These are phyloP conservation scores for Leccinum pellstonianum DNA, from an alignment of 768 basidiomycete species.

Conservation along the genomic window DNA sequence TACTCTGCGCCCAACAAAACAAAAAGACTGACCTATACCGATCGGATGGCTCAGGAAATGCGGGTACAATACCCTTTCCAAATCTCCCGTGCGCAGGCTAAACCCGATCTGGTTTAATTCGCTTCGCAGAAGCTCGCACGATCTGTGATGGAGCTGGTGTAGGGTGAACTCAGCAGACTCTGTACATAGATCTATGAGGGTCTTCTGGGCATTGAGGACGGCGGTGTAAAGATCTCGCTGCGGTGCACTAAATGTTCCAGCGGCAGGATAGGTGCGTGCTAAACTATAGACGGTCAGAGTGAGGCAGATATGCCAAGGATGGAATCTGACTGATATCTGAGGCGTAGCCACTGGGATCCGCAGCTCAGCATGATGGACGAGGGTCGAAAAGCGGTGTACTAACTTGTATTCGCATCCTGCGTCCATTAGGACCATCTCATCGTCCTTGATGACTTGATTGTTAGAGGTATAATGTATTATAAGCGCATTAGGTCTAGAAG, in stretches of 20 bases:
- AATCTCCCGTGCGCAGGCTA: slow-evolving; percentile 46
- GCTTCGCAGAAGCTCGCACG: slow-evolving; percentile 59
- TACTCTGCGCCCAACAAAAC: neutral
- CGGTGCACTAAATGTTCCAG: slow-evolving; percentile 72
- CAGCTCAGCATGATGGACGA: slow-evolving; percentile 7
- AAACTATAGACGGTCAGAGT: slow-evolving; percentile 9
- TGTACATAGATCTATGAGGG: slow-evolving; percentile 59
- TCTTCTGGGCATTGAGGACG: slow-evolving; percentile 70
- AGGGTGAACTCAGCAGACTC: slow-evolving; percentile 57
- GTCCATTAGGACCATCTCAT: slow-evolving; percentile 83
- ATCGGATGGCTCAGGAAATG: slow-evolving; percentile 92
- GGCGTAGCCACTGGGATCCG: slow-evolving; percentile 70
- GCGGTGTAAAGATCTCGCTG: slow-evolving; percentile 87
- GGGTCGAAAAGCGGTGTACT: slow-evolving; percentile 21
- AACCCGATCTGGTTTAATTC: slow-evolving; percentile 71
- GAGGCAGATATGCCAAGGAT: neutral
- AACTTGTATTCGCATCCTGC: slow-evolving; percentile 93
- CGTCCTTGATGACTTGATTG: slow-evolving; percentile 67
- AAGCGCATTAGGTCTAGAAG: slow-evolving; percentile 73
- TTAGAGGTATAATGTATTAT: slow-evolving; percentile 96
- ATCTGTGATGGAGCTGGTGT: slow-evolving; percentile 74
- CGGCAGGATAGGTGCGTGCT: slow-evolving; percentile 89
- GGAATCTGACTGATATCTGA: slow-evolving; percentile 80
- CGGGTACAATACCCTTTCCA: slow-evolving; percentile 79
- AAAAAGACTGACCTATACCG: slow-evolving; percentile 65